Percentiles rank a stretch among this genome's conserved stretches.
phyloP scores from a whole-genome alignment of 345 rosid species.

The Eucalyptus globulus region DNA sequence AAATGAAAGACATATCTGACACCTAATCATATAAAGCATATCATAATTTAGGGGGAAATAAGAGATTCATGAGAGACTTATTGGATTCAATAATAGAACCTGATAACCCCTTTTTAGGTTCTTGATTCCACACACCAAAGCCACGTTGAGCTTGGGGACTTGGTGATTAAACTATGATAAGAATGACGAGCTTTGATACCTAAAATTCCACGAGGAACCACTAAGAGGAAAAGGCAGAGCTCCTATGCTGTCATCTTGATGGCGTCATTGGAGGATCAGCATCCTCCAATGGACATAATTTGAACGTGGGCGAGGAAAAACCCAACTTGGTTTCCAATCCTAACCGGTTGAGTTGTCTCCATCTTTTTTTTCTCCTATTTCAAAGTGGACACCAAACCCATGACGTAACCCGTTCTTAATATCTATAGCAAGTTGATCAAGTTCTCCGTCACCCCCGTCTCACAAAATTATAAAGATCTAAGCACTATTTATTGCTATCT shows the following conservation, averaged over 20 bases:
- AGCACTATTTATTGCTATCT: neutral
- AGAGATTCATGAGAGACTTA: neutral
- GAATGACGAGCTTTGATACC: neutral
- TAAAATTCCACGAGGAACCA: neutral
- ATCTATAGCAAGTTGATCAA: neutral
- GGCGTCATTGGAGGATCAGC: neutral
- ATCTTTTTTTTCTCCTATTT: neutral
- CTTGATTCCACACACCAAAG: neutral
- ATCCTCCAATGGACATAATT: neutral
- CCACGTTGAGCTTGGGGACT: neutral
- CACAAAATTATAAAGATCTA: neutral
- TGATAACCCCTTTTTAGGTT: neutral
- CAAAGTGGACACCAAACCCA: conserved; percentile 2
- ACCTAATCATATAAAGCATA: neutral
- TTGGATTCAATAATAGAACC: neutral
- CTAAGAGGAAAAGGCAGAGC: neutral
- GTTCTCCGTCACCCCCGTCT: neutral
- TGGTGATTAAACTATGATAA: neutral
- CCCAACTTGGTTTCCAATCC: neutral
- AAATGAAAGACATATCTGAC: neutral
- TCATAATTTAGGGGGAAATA: neutral
- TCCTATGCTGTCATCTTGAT: neutral
- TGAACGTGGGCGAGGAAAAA: neutral
- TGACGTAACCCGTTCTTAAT: neutral
- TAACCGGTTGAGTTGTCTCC: neutral